Conservation (phyloP, 768 basidiomycete species). For the Neoboletus brunneissimus region DNA sequence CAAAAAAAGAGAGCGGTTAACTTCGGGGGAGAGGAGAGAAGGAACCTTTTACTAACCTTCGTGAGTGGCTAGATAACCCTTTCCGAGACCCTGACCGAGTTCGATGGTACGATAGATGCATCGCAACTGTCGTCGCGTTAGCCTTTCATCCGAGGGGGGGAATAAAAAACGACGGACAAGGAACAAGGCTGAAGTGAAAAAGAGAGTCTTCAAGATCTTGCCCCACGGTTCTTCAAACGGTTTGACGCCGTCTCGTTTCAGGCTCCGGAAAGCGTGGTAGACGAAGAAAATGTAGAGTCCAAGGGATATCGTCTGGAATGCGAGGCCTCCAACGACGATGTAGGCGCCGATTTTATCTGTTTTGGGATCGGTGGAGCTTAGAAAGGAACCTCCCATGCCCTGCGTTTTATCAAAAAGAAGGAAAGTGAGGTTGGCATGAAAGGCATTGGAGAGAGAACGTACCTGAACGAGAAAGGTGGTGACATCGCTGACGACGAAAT, state of each 20-base stretch:
- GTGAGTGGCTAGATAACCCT: conserved; percentile 20
- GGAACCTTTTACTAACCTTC: conserved; percentile 16
- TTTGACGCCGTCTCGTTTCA: conserved; percentile 9
- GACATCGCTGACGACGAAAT: conserved; percentile 30
- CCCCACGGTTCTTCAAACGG: conserved; percentile 18
- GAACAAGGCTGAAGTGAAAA: conserved; percentile 26
- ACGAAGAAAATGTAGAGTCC: conserved; percentile 20
- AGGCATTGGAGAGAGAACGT: not conserved
- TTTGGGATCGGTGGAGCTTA: conserved; percentile 3
- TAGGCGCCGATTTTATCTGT: conserved; percentile 7
- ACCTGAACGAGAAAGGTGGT: conserved; percentile 31
- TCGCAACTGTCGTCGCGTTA: conserved; percentile 20
- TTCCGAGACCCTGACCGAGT: conserved; percentile 14
- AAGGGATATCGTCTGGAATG: conserved; percentile 27
- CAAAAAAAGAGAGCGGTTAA: not conserved
- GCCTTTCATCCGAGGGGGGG: too few relatives aligned
- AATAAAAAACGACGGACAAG: conserved; percentile 26
- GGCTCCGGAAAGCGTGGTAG: conserved; percentile 2
- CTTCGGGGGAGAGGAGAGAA: too few relatives aligned
- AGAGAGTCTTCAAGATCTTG: conserved; percentile 16
- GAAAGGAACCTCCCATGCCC: conserved; percentile 25
- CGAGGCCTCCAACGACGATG: conserved; percentile 27
- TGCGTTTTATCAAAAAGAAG: not conserved
- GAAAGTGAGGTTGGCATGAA: not conserved
- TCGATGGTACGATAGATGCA: conserved; percentile 31